Evolutionary conservation across 108 stramenopile species (phyloP), one percentile per base, ranked within the genome.

Genomic region (Fistulifera pelliculosa): DNA sequence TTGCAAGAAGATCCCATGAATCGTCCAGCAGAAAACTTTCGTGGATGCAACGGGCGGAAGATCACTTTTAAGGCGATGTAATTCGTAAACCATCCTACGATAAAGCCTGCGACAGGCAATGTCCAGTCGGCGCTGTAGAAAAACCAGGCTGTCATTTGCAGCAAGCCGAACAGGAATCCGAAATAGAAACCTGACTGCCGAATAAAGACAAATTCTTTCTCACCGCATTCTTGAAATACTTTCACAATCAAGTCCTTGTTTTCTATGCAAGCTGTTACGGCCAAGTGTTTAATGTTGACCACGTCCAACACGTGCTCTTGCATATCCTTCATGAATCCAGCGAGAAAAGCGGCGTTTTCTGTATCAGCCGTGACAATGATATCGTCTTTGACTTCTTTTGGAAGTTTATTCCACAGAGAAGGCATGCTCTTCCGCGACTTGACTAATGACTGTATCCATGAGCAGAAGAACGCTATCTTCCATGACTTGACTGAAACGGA

Each of bases 1-100:
- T 54, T 86, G 89, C 56, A 95, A 60, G 61, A 97, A 97, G 38
- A 97, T 83, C 0, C 96, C 96, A 43, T 97, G 96, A 7, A 97
- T 39, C 3, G 65, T 82, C 11, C 40, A 66, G 19, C 77, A 67
- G 40, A 77, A 60, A 86, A 42, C 16, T 75, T 61, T 22, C 73
- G 73, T 4, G 95, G 95, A 23, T 94, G 74, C 12, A 89, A 56
- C 1, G 97, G 97, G 50, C 68, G 50, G 62, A 98, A 98, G 38
- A 98, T 89, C 6, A 94, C 61, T 73, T 94, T 91, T 31, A 98
- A 74, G 24, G 94, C 96, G 49, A 98, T 55, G 69, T 78, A 96
- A 70, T 98, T 98, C 0, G 97, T 98, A 8, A 85, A 64, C 70
- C 80, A 94, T 35, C 93, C 93, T 16, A 94, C 93, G 16, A 87